Evolutionary conservation across 139 green algal genomes (phyloP).

Genomic region (Tetraselmis striata): DNA sequence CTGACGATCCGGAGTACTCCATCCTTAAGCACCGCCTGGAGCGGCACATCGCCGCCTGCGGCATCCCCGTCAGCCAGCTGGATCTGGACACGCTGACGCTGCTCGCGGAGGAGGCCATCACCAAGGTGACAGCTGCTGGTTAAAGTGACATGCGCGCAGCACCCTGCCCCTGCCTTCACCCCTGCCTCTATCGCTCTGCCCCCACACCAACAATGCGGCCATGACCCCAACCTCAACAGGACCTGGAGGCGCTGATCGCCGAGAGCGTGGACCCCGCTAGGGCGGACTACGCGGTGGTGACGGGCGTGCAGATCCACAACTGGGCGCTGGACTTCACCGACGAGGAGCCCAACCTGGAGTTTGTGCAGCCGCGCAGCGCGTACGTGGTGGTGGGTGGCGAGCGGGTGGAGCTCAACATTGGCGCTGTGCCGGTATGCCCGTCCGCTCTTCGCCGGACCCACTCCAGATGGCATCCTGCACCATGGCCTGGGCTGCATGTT

Average conservation of each 20-base stretch:
- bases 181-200: too few species aligned
- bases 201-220: background rate
- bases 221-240: conserved; percentile 70
- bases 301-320: conserved; percentile 86
- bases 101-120: conserved; percentile 54
- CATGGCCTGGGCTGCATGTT: too few species aligned
- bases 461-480: too few species aligned
- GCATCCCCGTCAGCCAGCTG: background rate
- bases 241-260: conserved; percentile 82
- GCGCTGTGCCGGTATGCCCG: conserved; percentile 30
- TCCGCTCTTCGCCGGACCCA: background rate
- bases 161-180: too few species aligned
- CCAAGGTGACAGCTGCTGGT: conserved; percentile 33
- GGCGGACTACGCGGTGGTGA: conserved; percentile 80
- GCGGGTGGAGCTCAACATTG: conserved; percentile 61
- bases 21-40: conserved; percentile 85
- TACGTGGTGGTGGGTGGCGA: conserved; percentile 71
- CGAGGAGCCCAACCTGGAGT: conserved; percentile 68
- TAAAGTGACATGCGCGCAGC: background rate
- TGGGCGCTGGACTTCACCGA: conserved; percentile 34
- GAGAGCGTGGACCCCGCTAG: conserved; percentile 65
- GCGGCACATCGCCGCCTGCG: conserved; percentile 27
- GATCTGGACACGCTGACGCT: conserved; percentile 41
- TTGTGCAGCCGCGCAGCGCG: conserved; percentile 47
- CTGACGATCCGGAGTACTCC: conserved; percentile 76